A percentile compares a stretch with the other conserved stretches of the same genome.
These are phyloP conservation scores for Discostella stelligeroides DNA, from an alignment of 108 stramenopile genomes.

Conservation along the genomic window DNA sequence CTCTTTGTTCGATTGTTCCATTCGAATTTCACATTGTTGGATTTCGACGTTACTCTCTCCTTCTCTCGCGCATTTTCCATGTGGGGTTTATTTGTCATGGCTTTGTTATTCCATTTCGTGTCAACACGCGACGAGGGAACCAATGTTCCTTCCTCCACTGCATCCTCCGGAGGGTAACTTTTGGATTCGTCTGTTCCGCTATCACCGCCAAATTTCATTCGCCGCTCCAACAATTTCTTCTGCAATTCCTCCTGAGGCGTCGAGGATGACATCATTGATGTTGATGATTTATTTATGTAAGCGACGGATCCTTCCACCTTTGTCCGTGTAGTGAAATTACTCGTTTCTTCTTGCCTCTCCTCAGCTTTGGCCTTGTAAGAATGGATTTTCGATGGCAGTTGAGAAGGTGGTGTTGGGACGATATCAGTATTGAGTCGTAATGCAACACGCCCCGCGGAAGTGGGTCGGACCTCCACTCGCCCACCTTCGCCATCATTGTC, in stretches of 20 bases:
- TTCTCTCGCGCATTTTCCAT: not conserved
- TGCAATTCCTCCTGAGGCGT: slow-evolving; percentile 17
- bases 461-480: not conserved
- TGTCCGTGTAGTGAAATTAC: too few relatives aligned
- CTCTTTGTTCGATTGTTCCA: not conserved
- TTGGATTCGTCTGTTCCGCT: not conserved
- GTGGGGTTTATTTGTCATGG: not conserved
- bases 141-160: too few relatives aligned
- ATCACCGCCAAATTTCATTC: not conserved
- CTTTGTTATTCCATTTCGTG: not conserved
- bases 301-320: not conserved
- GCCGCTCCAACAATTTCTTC: slow-evolving; percentile 10
- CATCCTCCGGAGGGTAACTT: not conserved
- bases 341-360: not conserved
- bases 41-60: not conserved
- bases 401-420: too few relatives aligned
- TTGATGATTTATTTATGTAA: not conserved
- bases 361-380: not conserved
- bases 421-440: not conserved
- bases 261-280: not conserved
- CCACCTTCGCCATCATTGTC: not conserved
- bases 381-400: too few relatives aligned
- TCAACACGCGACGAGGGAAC: not conserved
- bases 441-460: not conserved
- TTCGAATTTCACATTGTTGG: slow-evolving; percentile 2